Conservation (phyloP, 176 grass and related monocot species). For the Olyra latifolia region DNA sequence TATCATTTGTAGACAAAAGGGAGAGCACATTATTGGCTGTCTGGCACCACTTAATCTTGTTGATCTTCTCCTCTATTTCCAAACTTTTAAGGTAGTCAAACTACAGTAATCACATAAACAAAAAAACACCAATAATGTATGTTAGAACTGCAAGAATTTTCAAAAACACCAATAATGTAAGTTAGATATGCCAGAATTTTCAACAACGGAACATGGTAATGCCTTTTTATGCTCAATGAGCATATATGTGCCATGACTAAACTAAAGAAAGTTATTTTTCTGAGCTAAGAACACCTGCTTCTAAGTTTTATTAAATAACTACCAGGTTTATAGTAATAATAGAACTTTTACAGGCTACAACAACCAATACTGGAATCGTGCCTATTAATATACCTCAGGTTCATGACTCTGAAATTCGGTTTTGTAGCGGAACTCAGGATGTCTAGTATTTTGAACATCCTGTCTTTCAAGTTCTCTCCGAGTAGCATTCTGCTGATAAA, state of each 20-base stretch:
- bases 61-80: conserved; percentile 98
- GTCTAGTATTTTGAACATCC: conserved; percentile 60
- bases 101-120: conserved; percentile 49
- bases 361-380: background rate
- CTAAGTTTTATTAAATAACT: background rate
- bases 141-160: conserved; percentile 22
- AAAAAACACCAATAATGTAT: conserved; percentile 19
- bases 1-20: conserved; percentile 88
- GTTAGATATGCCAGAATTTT: conserved; percentile 18
- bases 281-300: background rate
- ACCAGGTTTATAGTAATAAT: background rate
- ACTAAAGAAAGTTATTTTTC: conserved; percentile 3
- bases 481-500: conserved; percentile 50
- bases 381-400: conserved; percentile 62
- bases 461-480: conserved; percentile 84
- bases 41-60: conserved; percentile 87
- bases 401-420: conserved; percentile 95
- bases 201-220: conserved; percentile 11
- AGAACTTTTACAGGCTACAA: background rate
- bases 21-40: conserved; percentile 65
- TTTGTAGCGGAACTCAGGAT: conserved; percentile 85
- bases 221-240: background rate
- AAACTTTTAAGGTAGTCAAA: conserved; percentile 97
- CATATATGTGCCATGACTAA: conserved; percentile 6
- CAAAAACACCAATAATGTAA: conserved; percentile 14